Conservation (phyloP, 2,329 filamentous ascomycete genomes). For the Pseudogymnoascus pannorum region DNA sequence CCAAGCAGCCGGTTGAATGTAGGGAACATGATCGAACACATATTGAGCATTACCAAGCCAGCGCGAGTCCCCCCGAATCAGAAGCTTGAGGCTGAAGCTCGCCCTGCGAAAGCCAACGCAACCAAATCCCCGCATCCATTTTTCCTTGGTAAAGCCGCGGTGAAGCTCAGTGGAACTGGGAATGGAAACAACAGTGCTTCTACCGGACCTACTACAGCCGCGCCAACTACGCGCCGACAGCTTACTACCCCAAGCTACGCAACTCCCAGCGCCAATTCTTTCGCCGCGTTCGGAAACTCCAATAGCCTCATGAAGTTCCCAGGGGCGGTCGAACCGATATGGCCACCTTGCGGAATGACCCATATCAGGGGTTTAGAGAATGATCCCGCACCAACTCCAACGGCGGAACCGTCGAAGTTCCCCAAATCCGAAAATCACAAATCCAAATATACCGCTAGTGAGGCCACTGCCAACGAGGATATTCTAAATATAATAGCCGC, state of each 20-base stretch:
- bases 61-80: conserved; percentile 15
- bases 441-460: conserved; percentile 24
- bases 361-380: conserved; percentile 49
- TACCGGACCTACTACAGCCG: conserved; percentile 33
- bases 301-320: conserved; percentile 47
- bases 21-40: conserved; percentile 55
- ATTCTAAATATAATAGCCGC: conserved; percentile 20
- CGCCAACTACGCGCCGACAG: conserved; percentile 15
- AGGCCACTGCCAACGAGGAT: conserved; percentile 22
- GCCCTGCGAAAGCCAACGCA: not conserved
- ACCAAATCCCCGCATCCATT: conserved; percentile 49
- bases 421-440: conserved; percentile 17
- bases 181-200: conserved; percentile 15
- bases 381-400: not conserved
- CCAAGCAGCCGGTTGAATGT: conserved; percentile 38
- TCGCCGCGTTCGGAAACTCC: conserved; percentile 13
- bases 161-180: conserved; percentile 16
- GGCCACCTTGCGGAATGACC: conserved; percentile 58
- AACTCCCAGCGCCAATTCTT: not conserved
- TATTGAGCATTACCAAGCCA: conserved; percentile 36
- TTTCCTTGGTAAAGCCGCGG: conserved; percentile 50
- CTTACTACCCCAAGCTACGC: conserved; percentile 13
- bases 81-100: conserved; percentile 1
- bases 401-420: not conserved
- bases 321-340: conserved; percentile 59